Conservation (phyloP, 2,329 filamentous ascomycete genomes). For the Beauveria varroae region DNA sequence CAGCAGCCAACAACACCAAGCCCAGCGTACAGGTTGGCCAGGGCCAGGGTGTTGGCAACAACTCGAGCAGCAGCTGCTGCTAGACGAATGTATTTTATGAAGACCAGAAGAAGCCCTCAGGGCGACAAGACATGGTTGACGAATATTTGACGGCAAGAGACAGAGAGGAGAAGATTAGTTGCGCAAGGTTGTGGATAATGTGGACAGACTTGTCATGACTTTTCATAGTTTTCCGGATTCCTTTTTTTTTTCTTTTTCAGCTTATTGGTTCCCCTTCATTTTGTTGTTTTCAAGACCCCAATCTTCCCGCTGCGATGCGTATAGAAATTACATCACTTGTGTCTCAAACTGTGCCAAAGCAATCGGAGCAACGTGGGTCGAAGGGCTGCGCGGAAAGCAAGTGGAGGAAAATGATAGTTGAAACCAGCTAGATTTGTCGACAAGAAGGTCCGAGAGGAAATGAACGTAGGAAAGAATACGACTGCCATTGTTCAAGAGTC, state of each 20-base stretch:
- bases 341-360: background rate
- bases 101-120: background rate
- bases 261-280: constrained; percentile 9
- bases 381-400: background rate
- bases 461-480: background rate
- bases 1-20: constrained; percentile 94
- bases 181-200: constrained; percentile 10
- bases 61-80: constrained; percentile 82
- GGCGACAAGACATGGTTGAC: background rate
- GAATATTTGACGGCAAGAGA: background rate
- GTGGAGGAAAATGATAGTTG: background rate
- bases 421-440: background rate
- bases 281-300: background rate
- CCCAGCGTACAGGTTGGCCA: constrained; percentile 93
- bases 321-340: constrained; percentile 9
- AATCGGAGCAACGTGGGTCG: background rate
- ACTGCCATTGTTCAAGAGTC: background rate
- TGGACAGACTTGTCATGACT: constrained; percentile 10
- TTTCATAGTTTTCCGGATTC: constrained; percentile 9
- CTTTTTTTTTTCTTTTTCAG: constrained; percentile 7
- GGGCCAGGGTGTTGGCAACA: constrained; percentile 87
- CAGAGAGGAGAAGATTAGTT: background rate
- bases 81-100: constrained; percentile 40
- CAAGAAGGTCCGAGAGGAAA: background rate
- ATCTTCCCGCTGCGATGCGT: constrained; percentile 2